Evolutionary conservation across 495 filamentous ascomycete genomes (phyloP), one percentile per base, ranked within the genome.

Genomic region (Podospora pseudocomata): DNA sequence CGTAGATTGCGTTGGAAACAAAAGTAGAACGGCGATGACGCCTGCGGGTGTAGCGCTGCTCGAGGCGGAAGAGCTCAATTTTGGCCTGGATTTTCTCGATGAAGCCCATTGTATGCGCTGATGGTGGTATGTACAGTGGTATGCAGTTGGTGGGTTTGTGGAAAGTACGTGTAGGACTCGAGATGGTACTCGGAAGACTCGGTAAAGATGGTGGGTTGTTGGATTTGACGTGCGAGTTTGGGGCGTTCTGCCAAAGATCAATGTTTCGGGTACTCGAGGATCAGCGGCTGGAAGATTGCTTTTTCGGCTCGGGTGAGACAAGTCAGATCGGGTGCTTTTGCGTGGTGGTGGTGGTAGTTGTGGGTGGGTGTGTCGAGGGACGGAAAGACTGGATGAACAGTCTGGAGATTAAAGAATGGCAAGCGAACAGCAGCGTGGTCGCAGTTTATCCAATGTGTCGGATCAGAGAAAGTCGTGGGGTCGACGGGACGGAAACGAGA

Each of bases 31-130:
- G 92, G 69, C 92, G 89, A 65, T 85, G 76, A 72, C 91, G 91
- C 76, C 92, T 89, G 73, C 88, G 89, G 44, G 92, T 94, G 82
- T 97, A 97, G 60, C 92, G 88, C 80, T 97, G 90, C 81, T 97
- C 93, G 68, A 97, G 88, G 34, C 92, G 91, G 84, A 93, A 95
- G 74, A 97, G 87, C 84, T 97, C 92, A 71, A 93, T 84, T 82
- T 89, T 87, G 64, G 83, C 80, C 71, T 86, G 82, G 74, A 84
- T 79, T 73, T 80, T 80, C 27, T 86, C 82, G 68, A 87, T 54
- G 71, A 77, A 75, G 28, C 77, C 77, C 74, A 83, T 80, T 67
- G 34, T 79, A 71, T 60, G 0, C 53, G 65, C 56, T 66, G 20
- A n/a, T 64, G 5, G n/a, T 18, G 61, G 34, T 19, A 59, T 49